Conservation (phyloP, 208 protist species). For the Naegleria fowleri region DNA sequence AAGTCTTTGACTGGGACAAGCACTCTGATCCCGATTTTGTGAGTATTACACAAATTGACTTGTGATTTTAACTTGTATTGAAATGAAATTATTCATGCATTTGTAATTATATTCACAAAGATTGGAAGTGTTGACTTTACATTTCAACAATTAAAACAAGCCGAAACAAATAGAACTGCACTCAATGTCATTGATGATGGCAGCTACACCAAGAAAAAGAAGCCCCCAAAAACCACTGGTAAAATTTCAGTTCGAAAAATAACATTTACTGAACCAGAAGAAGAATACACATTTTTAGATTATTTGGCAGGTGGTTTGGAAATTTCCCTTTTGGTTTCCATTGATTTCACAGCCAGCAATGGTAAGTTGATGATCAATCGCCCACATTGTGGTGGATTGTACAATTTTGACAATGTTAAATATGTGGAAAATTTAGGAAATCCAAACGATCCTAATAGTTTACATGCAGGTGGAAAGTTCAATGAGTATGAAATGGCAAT, state of each 20-base stretch:
- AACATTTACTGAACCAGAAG: neutral
- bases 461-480: constrained; percentile 30
- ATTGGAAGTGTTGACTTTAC: neutral
- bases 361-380: no score
- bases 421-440: no score
- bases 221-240: neutral
- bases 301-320: constrained; percentile 48
- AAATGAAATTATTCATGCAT: neutral
- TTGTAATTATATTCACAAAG: neutral
- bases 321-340: constrained; percentile 43
- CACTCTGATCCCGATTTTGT: neutral
- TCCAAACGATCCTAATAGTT: constrained; percentile 23
- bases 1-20: constrained; percentile 1
- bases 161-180: no score
- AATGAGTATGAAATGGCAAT: constrained; percentile 35
- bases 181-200: neutral
- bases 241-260: constrained; percentile 16
- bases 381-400: no score
- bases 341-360: constrained; percentile 40
- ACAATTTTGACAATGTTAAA: no score
- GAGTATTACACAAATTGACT: no score
- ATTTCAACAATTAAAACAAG: neutral
- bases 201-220: neutral
- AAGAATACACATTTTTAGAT: constrained; percentile 50
- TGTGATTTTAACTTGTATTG: no score